Evolutionary conservation across 306 rosid genomes (phyloP).

Genomic region (Adenanthera pavonina): DNA sequence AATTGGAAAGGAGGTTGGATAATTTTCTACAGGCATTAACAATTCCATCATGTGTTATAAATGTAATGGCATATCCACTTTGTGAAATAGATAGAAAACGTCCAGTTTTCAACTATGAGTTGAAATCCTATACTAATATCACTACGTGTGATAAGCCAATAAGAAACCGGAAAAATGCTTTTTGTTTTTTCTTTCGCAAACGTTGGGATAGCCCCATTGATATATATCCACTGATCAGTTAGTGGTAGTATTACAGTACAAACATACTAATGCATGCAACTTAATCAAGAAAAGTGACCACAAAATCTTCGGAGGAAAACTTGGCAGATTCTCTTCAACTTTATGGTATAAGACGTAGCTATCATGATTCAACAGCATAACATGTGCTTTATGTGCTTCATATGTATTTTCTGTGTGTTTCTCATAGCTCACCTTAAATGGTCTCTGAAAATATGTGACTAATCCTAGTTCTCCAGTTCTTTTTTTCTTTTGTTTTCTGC

Average conservation of each 20-base stretch:
- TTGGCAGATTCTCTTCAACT: conserved; percentile 29
- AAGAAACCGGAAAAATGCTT: not conserved
- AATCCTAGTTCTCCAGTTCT: not conserved
- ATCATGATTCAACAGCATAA: not conserved
- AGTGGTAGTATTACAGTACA: not conserved
- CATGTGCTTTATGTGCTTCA: conserved; percentile 38
- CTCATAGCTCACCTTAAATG: not conserved
- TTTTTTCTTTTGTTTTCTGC: not conserved
- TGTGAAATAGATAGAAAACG: not conserved
- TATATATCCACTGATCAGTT: conserved; percentile 9
- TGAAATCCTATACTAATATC: conserved; percentile 3
- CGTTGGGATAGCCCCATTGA: not conserved
- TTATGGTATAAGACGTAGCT: conserved; percentile 9
- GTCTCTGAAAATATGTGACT: not conserved
- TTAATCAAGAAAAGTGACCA: conserved; percentile 22
- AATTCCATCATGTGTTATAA: conserved; percentile 4
- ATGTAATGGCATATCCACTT: not conserved
- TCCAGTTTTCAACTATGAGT: conserved; percentile 4
- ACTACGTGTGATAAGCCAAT: not conserved
- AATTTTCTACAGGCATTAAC: not conserved
- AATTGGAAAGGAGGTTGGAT: not conserved
- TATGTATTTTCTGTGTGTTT: not conserved
- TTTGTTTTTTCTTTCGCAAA: not conserved
- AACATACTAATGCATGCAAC: not conserved
- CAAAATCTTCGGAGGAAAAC: not conserved